Conservation (phyloP, 2,329 filamentous ascomycete genomes). For the Endoconidiophora polonica region DNA sequence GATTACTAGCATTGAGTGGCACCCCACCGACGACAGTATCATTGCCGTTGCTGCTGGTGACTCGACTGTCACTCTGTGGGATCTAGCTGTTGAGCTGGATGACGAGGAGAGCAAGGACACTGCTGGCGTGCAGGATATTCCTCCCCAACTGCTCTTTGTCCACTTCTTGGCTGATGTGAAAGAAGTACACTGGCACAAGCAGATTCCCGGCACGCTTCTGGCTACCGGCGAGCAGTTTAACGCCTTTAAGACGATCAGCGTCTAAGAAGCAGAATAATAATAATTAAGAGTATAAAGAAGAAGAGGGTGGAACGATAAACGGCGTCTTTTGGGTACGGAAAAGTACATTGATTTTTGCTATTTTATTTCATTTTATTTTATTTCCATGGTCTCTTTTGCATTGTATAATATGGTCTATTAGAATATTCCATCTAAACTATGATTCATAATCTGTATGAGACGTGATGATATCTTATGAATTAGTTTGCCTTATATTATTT, state of each 20-base stretch:
- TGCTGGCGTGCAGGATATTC: constrained; percentile 73
- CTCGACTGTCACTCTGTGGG: constrained; percentile 90
- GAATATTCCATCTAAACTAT: too few species aligned
- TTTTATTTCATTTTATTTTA: background rate
- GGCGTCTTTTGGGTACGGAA: constrained; percentile 4
- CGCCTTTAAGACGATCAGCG: constrained; percentile 70
- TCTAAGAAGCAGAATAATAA: constrained; percentile 27
- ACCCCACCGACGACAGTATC: constrained; percentile 91
- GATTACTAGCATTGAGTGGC: constrained; percentile 92
- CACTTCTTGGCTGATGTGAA: constrained; percentile 93
- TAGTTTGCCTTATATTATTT: background rate
- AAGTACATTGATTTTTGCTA: background rate
- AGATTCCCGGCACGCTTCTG: constrained; percentile 79
- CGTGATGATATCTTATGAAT: background rate
- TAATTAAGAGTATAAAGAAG: background rate
- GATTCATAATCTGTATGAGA: background rate
- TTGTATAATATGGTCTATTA: too few species aligned
- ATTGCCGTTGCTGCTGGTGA: constrained; percentile 83
- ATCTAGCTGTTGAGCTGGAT: constrained; percentile 88
- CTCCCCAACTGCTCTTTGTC: constrained; percentile 86
- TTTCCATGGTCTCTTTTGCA: background rate
- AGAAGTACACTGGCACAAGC: constrained; percentile 93
- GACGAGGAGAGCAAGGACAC: constrained; percentile 92
- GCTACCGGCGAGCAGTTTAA: constrained; percentile 84
- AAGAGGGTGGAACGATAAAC: constrained; percentile 2